Conservation (phyloP, 192 early-diverging fungal species). For the Entomortierella lignicola region DNA sequence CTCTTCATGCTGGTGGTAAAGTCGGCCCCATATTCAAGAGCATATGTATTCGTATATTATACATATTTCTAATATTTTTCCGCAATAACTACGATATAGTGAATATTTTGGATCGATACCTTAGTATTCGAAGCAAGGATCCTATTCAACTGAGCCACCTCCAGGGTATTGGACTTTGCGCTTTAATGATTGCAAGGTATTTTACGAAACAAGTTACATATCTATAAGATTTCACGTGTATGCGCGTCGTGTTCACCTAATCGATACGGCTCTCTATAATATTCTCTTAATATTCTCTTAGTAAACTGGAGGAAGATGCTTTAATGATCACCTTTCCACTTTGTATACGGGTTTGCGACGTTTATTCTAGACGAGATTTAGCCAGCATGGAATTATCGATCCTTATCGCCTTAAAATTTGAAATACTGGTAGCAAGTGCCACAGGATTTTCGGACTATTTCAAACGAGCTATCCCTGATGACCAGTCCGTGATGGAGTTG, state of each 20-base stretch:
- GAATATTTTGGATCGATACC: conserved; percentile 38
- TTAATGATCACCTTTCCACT: conserved; percentile 4
- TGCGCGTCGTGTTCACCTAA: neutral
- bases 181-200: conserved; percentile 48
- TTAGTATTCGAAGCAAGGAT: neutral
- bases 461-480: conserved; percentile 18
- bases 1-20: conserved; percentile 34
- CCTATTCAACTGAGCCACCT: conserved; percentile 3
- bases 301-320: conserved; percentile 38
- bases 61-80: neutral
- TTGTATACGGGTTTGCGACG: conserved; percentile 16
- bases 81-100: conserved; percentile 9
- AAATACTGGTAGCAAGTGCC: conserved; percentile 39
- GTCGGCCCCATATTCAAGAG: neutral
- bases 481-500: neutral
- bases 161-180: conserved; percentile 34
- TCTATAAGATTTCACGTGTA: neutral
- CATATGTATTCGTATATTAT: neutral
- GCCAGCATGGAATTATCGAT: conserved; percentile 30
- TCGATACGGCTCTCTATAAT: neutral
- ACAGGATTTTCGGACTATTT: conserved; percentile 37
- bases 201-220: too few species aligned
- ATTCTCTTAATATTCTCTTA: conserved; percentile 6
- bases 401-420: conserved; percentile 37
- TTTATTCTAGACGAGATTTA: conserved; percentile 21